Percentiles rank a stretch among this genome's conserved stretches.
phyloP scores from a whole-genome alignment of 768 basidiomycete genomes.

The Sutorius australiensis region DNA sequence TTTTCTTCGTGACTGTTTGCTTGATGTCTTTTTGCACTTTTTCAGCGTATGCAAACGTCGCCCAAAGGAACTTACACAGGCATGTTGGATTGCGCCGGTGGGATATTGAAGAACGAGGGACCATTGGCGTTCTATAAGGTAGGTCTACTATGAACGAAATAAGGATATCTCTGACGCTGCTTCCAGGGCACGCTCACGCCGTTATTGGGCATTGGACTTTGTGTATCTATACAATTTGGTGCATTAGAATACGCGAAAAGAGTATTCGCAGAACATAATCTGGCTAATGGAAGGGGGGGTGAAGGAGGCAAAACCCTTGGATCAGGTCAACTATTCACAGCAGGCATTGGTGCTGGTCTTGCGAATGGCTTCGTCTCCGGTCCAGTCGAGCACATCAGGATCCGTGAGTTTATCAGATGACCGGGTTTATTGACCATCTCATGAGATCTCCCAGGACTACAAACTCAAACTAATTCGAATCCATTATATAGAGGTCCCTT shows the following conservation, averaged over 20 bases:
- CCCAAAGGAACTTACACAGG: conserved; percentile 85
- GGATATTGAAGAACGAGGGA: conserved; percentile 86
- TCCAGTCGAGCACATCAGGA: conserved; percentile 97
- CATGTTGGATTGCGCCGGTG: conserved; percentile 87
- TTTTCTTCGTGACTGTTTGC: neutral
- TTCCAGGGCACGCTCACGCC: conserved; percentile 84
- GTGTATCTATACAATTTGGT: conserved; percentile 95
- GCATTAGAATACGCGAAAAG: conserved; percentile 85
- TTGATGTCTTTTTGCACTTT: conserved; percentile 12
- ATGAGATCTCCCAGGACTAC: conserved; percentile 56
- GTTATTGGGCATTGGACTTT: conserved; percentile 86
- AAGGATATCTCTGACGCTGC: conserved; percentile 1
- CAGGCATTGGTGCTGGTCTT: conserved; percentile 84
- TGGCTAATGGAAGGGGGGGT: conserved; percentile 56
- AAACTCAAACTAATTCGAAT: conserved; percentile 83
- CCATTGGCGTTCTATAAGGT: conserved; percentile 96
- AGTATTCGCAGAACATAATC: conserved; percentile 63
- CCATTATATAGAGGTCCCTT: conserved; percentile 77
- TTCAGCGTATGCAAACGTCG: conserved; percentile 90
- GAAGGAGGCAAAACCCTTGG: conserved; percentile 58
- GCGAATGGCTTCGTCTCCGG: conserved; percentile 92
- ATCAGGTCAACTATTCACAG: conserved; percentile 60
- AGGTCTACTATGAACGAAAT: neutral
- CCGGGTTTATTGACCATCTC: neutral
- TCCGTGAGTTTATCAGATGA: conserved; percentile 32